A percentile compares a stretch with the other conserved stretches of the same genome.
phyloP scores from a whole-genome alignment of 2,329 filamentous ascomycete genomes.

The Aspergillus neoniger region DNA sequence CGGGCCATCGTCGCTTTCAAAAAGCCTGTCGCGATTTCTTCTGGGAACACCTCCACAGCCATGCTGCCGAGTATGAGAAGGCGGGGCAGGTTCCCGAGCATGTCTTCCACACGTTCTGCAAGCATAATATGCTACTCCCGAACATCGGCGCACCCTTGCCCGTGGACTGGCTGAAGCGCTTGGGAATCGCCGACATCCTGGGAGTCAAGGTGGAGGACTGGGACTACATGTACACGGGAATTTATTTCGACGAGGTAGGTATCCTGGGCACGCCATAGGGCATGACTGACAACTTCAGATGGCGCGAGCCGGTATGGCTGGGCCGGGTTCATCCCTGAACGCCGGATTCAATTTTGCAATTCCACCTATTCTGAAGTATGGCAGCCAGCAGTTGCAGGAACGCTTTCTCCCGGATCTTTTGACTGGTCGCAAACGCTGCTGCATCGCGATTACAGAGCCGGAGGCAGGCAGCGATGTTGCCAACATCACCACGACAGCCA shows the following conservation, averaged over 20 bases:
- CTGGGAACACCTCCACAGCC: conserved; percentile 60
- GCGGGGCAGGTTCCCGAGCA: conserved; percentile 63
- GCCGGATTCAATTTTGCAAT: conserved; percentile 73
- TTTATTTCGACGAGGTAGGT: conserved; percentile 66
- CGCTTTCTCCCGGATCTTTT: conserved; percentile 69
- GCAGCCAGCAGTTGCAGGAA: conserved; percentile 62
- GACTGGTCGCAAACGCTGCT: conserved; percentile 65
- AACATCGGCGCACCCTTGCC: conserved; percentile 69
- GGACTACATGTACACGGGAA: conserved; percentile 69
- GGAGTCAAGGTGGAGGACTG: conserved; percentile 72
- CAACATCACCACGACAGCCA: conserved; percentile 69
- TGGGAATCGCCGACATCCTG: conserved; percentile 67
- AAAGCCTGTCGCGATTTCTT: conserved; percentile 68
- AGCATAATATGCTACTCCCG: conserved; percentile 69
- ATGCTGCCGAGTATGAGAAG: conserved; percentile 71
- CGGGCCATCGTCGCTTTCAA: conserved; percentile 67
- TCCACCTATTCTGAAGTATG: conserved; percentile 71
- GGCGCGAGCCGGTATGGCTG: conserved; percentile 63
- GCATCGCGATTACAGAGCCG: conserved; percentile 79
- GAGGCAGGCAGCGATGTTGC: conserved; percentile 73
- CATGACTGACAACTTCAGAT: conserved; percentile 47
- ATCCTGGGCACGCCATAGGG: background rate
- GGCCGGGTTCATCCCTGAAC: conserved; percentile 66
- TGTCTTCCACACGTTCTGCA: conserved; percentile 65
- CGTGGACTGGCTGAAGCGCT: conserved; percentile 64